These are phyloP conservation scores for Mycena venus DNA, from an alignment of 768 basidiomycete genomes.

Conservation along the genomic window DNA sequence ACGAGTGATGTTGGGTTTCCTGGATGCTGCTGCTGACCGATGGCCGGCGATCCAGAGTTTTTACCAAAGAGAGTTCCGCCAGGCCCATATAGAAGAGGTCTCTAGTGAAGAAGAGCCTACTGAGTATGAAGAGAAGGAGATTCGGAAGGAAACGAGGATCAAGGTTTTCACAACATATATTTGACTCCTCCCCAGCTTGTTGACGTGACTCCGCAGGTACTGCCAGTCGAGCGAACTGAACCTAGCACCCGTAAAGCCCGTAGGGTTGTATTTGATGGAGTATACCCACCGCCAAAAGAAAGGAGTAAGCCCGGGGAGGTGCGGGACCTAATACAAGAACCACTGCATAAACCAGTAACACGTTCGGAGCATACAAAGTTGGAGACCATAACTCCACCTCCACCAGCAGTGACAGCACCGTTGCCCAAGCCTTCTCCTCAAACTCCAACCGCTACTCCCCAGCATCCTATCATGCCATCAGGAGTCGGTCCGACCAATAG, in stretches of 20 bases:
- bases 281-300: not conserved
- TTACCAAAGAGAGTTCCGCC: not conserved
- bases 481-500: too few relatives aligned
- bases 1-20: not conserved
- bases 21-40: too few relatives aligned
- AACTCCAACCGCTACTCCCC: too few relatives aligned
- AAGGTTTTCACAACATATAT: too few relatives aligned
- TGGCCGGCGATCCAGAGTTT: not conserved
- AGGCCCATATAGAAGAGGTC: not conserved
- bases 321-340: not conserved
- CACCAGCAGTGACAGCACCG: too few relatives aligned
- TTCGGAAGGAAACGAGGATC: too few relatives aligned
- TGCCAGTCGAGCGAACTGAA: not conserved
- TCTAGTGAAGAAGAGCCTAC: too few relatives aligned
- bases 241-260: not conserved
- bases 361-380: not conserved
- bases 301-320: not conserved
- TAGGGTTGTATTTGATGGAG: not conserved
- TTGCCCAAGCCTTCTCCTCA: too few relatives aligned
- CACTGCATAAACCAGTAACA: not conserved
- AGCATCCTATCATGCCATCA: too few relatives aligned
- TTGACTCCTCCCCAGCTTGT: too few relatives aligned
- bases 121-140: not conserved
- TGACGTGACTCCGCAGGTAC: not conserved
- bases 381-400: too few relatives aligned